Percentiles rank a stretch among this genome's conserved stretches.
These are phyloP conservation scores for Talaromyces pinophilus DNA, from an alignment of 2,329 filamentous ascomycete species.

Conservation along the genomic window DNA sequence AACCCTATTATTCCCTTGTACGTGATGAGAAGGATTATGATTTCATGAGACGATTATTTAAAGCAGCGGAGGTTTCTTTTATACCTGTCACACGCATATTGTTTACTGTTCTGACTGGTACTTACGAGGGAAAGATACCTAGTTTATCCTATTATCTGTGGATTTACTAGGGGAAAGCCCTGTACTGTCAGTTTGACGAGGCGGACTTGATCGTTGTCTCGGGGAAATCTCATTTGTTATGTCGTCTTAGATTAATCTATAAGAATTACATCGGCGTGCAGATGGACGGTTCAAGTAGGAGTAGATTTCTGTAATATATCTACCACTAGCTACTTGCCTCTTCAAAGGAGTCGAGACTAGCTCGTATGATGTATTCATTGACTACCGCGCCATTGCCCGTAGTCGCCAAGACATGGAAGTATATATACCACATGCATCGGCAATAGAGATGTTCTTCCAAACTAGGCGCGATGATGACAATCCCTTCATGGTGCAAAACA, in stretches of 20 bases:
- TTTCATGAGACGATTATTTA: constrained; percentile 22
- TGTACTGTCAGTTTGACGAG: constrained; percentile 73
- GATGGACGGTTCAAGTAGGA: background rate
- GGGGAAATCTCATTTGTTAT: constrained; percentile 31
- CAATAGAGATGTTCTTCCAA: background rate
- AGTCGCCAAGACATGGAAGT: too few relatives aligned
- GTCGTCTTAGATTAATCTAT: constrained; percentile 15
- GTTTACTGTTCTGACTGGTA: constrained; percentile 60
- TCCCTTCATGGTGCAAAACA: background rate
- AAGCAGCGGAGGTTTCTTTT: constrained; percentile 23
- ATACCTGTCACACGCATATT: constrained; percentile 40
- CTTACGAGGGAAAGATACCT: constrained; percentile 99
- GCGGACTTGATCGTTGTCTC: constrained; percentile 88
- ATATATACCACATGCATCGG: too few relatives aligned
- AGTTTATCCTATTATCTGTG: constrained; percentile 46
- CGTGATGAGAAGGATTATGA: constrained; percentile 17
- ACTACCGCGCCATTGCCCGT: too few relatives aligned
- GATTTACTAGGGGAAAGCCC: constrained; percentile 85
- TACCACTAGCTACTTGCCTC: too few relatives aligned
- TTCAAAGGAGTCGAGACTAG: background rate
- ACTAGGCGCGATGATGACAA: background rate
- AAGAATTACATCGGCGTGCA: background rate
- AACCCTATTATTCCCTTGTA: background rate
- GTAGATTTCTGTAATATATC: background rate
- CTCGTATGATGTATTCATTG: background rate